phyloP scores from a whole-genome alignment of 2,329 filamentous ascomycete species.

The Aspergillus ibericus region DNA sequence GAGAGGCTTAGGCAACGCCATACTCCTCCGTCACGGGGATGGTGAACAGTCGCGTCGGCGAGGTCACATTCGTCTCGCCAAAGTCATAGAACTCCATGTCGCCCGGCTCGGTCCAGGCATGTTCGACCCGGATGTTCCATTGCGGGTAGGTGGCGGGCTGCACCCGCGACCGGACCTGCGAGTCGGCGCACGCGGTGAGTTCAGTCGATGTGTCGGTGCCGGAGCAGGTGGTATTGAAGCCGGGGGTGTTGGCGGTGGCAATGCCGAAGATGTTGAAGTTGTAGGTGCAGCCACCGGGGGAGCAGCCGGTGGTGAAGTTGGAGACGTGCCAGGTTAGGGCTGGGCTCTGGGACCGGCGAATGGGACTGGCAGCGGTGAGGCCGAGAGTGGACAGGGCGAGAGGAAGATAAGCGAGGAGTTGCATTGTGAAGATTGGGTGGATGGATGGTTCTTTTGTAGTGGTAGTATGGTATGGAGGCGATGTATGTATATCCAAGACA shows the following conservation, averaged over 20 bases:
- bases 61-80: constrained; percentile 27
- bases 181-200: constrained; percentile 26
- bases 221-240: constrained; percentile 37
- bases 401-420: constrained; percentile 27
- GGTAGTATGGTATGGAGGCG: background rate
- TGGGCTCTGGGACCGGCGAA: constrained; percentile 14
- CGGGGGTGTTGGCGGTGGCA: constrained; percentile 29
- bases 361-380: constrained; percentile 22
- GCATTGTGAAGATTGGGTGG: constrained; percentile 26
- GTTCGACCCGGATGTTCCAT: constrained; percentile 31
- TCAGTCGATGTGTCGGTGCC: constrained; percentile 25
- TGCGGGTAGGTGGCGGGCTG: constrained; percentile 17
- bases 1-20: constrained; percentile 27
- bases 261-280: constrained; percentile 32
- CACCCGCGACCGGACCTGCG: constrained; percentile 24
- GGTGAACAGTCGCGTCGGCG: constrained; percentile 19
- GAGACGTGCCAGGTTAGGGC: constrained; percentile 33
- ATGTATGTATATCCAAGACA: background rate
- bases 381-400: constrained; percentile 25
- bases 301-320: constrained; percentile 33
- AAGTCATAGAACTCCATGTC: constrained; percentile 19
- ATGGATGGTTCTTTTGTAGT: background rate
- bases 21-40: constrained; percentile 25
- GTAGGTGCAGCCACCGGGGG: constrained; percentile 35
- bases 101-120: constrained; percentile 24